Percentiles rank a stretch among this genome's conserved stretches.
phyloP scores from a whole-genome alignment of 345 rosid species.

The Sonneratia caseolaris region DNA sequence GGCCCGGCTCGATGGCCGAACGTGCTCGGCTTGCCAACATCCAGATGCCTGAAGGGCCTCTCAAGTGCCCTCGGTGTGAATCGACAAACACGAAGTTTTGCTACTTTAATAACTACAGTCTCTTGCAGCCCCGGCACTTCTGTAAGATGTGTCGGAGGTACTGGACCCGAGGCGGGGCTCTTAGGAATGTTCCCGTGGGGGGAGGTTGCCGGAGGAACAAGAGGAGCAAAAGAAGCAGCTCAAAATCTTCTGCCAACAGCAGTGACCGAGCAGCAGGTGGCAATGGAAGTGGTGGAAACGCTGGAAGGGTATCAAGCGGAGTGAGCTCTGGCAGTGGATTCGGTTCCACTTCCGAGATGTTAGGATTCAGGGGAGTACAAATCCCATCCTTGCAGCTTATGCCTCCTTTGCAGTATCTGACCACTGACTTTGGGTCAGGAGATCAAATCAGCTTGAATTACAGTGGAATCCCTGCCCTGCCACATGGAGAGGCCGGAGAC shows the following conservation, averaged over 20 bases:
- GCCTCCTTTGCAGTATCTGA: slow-evolving; percentile 43
- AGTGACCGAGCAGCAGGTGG: slow-evolving; percentile 16
- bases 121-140: slow-evolving; percentile 94
- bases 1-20: slow-evolving; percentile 90
- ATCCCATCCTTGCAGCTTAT: slow-evolving; percentile 32
- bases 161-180: slow-evolving; percentile 95
- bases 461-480: slow-evolving; percentile 19
- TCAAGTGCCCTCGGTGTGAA: slow-evolving; percentile 91
- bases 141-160: slow-evolving; percentile 94
- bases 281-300: neutral
- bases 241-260: slow-evolving; percentile 30
- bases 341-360: slow-evolving; percentile 15
- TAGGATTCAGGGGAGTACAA: slow-evolving; percentile 35
- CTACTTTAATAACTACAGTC: slow-evolving; percentile 95
- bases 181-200: slow-evolving; percentile 83
- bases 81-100: slow-evolving; percentile 92
- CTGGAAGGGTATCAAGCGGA: neutral
- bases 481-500: slow-evolving; percentile 26
- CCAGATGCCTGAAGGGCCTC: slow-evolving; percentile 64
- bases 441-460: slow-evolving; percentile 35
- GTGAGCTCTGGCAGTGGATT: neutral
- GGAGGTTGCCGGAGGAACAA: slow-evolving; percentile 92
- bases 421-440: slow-evolving; percentile 17
- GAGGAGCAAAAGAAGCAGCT: slow-evolving; percentile 51
- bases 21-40: slow-evolving; percentile 82